Percentiles rank a stretch among this genome's conserved stretches.
Conservation (phyloP, 31 red algal species). For the Porphyra umbilicalis region DNA sequence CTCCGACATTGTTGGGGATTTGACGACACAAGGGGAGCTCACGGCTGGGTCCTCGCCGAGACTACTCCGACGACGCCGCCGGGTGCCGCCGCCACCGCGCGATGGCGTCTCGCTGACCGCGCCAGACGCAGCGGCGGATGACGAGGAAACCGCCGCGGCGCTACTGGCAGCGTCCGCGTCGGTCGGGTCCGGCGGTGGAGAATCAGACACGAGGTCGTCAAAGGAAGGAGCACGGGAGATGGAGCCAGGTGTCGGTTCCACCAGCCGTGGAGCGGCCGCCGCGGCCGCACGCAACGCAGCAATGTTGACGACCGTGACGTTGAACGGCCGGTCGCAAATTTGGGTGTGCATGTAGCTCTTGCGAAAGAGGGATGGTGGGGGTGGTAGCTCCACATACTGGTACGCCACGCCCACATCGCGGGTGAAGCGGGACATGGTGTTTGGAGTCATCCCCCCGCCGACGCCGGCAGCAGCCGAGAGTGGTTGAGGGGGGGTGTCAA, state of each 20-base stretch:
- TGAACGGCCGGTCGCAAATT: slow-evolving; percentile 78
- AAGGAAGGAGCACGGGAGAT: slow-evolving; percentile 84
- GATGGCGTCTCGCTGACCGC: not conserved
- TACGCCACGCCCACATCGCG: slow-evolving; percentile 68
- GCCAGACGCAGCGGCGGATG: not conserved
- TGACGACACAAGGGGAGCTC: slow-evolving; percentile 20
- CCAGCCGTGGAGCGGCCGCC: slow-evolving; percentile 4
- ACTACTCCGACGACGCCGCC: not conserved
- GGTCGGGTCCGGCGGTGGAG: not conserved
- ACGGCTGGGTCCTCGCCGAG: slow-evolving; percentile 15
- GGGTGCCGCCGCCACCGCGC: not conserved
- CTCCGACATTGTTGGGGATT: no score
- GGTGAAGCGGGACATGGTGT: slow-evolving; percentile 52
- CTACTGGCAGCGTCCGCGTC: not conserved
- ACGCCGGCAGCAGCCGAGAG: not conserved
- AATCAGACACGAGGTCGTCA: slow-evolving; percentile 12
- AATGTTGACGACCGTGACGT: slow-evolving; percentile 90
- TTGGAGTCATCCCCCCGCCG: slow-evolving; percentile 56
- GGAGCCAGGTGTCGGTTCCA: slow-evolving; percentile 34
- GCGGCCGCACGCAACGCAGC: slow-evolving; percentile 30
- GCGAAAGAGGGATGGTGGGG: slow-evolving; percentile 14
- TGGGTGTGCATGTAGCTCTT: slow-evolving; percentile 88
- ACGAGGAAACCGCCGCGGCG: not conserved
- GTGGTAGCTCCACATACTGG: slow-evolving; percentile 55
- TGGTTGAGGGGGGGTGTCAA: slow-evolving; percentile 3